Evolutionary conservation across 2,329 filamentous ascomycete genomes (phyloP).

Genomic region (Capronia coronata): DNA sequence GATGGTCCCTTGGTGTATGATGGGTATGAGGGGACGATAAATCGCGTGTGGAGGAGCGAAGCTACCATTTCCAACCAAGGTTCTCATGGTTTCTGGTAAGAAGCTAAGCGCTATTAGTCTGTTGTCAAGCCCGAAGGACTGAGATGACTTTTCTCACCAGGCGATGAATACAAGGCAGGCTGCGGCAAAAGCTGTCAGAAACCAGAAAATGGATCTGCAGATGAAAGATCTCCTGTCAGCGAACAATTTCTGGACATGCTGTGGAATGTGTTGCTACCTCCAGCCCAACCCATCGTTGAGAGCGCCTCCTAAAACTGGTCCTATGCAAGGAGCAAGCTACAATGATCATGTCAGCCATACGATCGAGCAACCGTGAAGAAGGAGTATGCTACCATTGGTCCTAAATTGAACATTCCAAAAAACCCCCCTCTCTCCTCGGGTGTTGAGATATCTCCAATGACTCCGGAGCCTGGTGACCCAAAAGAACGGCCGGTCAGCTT

Average conservation of each 20-base stretch:
- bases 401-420: constrained; percentile 43
- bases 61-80: constrained; percentile 33
- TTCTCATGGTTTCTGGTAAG: constrained; percentile 38
- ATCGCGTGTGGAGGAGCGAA: constrained; percentile 20
- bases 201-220: constrained; percentile 39
- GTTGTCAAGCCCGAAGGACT: too few relatives aligned
- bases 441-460: constrained; percentile 40
- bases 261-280: constrained; percentile 19
- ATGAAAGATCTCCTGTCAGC: neutral
- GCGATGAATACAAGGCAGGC: constrained; percentile 32
- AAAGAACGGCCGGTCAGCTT: neutral
- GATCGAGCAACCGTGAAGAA: neutral
- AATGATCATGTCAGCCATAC: constrained; percentile 29
- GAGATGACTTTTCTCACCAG: constrained; percentile 9
- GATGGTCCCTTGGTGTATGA: neutral
- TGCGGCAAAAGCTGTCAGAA: constrained; percentile 35
- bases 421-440: constrained; percentile 38
- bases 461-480: constrained; percentile 31
- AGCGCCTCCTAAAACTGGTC: constrained; percentile 39
- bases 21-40: neutral
- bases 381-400: constrained; percentile 27
- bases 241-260: neutral
- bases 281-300: constrained; percentile 37
- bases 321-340: constrained; percentile 41
- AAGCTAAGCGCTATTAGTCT: constrained; percentile 25